Conservation (phyloP, 805 yeast genomes). For the Candida jianshihensis region DNA sequence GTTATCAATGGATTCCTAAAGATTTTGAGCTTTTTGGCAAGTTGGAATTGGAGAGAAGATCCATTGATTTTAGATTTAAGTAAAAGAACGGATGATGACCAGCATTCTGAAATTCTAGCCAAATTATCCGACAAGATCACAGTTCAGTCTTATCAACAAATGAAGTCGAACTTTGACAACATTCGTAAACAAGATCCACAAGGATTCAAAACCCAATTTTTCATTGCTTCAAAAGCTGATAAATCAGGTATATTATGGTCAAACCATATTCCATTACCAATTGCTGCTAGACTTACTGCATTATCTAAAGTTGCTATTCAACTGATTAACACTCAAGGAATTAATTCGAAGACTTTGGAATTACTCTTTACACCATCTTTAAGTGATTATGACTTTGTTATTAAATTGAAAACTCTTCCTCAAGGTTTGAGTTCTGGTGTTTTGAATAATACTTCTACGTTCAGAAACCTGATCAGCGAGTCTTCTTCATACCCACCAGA, state of each 20-base stretch:
- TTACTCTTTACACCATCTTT: slow-evolving; percentile 74
- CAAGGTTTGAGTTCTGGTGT: slow-evolving; percentile 49
- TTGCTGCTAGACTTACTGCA: slow-evolving; percentile 84
- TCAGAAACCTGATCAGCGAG: slow-evolving; percentile 47
- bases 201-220: slow-evolving; percentile 70
- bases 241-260: slow-evolving; percentile 86
- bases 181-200: slow-evolving; percentile 76
- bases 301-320: slow-evolving; percentile 69
- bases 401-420: slow-evolving; percentile 45
- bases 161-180: slow-evolving; percentile 57
- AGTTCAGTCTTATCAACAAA: slow-evolving; percentile 51
- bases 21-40: slow-evolving; percentile 58
- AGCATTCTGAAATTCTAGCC: slow-evolving; percentile 30
- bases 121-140: slow-evolving; percentile 56
- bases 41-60: slow-evolving; percentile 94
- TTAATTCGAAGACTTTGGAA: slow-evolving; percentile 36
- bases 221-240: slow-evolving; percentile 78
- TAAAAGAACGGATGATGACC: slow-evolving; percentile 36
- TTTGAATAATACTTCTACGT: slow-evolving; percentile 36
- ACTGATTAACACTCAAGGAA: slow-evolving; percentile 41
- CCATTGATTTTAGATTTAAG: slow-evolving; percentile 76
- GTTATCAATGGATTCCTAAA: slow-evolving; percentile 77
- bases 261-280: slow-evolving; percentile 55
- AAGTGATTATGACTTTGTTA: slow-evolving; percentile 76
- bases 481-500: slow-evolving; percentile 27